A percentile compares a stretch with the other conserved stretches of the same genome.
Conservation (phyloP, 2,329 filamentous ascomycete genomes). For the Pezicula neosporulosa region DNA sequence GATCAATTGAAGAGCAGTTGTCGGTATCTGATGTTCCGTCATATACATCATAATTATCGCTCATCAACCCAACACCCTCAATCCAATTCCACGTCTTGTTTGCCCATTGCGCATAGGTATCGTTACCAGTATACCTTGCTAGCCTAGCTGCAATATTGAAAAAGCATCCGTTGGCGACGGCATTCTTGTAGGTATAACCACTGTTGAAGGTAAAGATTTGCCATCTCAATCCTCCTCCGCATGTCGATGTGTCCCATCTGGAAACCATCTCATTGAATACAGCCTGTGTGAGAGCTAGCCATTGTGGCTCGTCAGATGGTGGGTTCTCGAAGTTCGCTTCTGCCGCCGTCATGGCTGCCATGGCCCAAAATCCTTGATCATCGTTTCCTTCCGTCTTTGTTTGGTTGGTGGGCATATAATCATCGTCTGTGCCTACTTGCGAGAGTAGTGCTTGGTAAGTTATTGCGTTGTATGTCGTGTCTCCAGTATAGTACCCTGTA, state of each 20-base stretch:
- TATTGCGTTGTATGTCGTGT: constrained; percentile 58
- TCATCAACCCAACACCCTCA: constrained; percentile 50
- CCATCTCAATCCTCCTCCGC: constrained; percentile 70
- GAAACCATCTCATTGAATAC: constrained; percentile 66
- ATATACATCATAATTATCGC: constrained; percentile 57
- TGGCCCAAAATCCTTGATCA: constrained; percentile 69
- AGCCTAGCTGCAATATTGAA: constrained; percentile 67
- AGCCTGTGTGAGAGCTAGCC: constrained; percentile 64
- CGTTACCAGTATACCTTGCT: constrained; percentile 65
- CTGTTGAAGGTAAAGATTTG: constrained; percentile 73
- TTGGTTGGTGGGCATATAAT: constrained; percentile 60
- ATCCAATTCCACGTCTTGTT: constrained; percentile 62
- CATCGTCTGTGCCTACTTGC: constrained; percentile 53
- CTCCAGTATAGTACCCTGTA: constrained; percentile 60
- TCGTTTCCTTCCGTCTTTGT: constrained; percentile 63
- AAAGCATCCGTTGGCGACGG: constrained; percentile 58
- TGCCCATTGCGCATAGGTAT: constrained; percentile 61
- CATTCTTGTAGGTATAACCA: constrained; percentile 74
- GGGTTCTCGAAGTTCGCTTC: constrained; percentile 62
- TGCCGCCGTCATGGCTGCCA: constrained; percentile 64
- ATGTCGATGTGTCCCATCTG: constrained; percentile 62
- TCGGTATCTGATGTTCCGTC: constrained; percentile 56
- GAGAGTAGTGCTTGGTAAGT: constrained; percentile 53
- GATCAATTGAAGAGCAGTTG: constrained; percentile 59
- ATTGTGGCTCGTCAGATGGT: constrained; percentile 48